Percentiles rank a stretch among this genome's conserved stretches.
Evolutionary conservation across 2,329 filamentous ascomycete species (phyloP).

Genomic region (Calonectria leucothoes): DNA sequence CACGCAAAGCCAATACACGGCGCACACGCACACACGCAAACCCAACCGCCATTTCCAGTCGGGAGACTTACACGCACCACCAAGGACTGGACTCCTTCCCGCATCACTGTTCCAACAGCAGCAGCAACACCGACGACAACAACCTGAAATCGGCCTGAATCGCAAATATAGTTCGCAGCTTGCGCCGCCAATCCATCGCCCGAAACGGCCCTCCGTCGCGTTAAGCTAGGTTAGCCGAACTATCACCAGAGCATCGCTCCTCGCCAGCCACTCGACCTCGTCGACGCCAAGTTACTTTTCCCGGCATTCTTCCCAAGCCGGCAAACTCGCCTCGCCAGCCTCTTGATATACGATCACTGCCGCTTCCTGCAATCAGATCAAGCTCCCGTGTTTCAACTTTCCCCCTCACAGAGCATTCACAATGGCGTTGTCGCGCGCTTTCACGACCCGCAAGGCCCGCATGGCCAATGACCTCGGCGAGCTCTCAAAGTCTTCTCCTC

Average conservation of each 20-base stretch:
- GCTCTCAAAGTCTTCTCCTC: constrained; percentile 49
- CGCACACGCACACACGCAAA: constrained; percentile 24
- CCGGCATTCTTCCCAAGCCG: constrained; percentile 9
- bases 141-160: constrained; percentile 23
- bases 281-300: constrained; percentile 6
- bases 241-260: constrained; percentile 9
- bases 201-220: constrained; percentile 21
- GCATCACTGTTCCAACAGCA: constrained; percentile 31
- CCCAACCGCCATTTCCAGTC: constrained; percentile 29
- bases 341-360: constrained; percentile 9
- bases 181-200: constrained; percentile 22
- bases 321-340: neutral
- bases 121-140: neutral
- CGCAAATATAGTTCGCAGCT: constrained; percentile 28
- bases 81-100: constrained; percentile 44
- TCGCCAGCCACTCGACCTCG: constrained; percentile 2
- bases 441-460: constrained; percentile 76
- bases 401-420: constrained; percentile 31
- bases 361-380: neutral
- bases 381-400: constrained; percentile 7
- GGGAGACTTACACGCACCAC: constrained; percentile 29
- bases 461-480: constrained; percentile 58
- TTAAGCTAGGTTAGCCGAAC: constrained; percentile 34
- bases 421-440: constrained; percentile 74
- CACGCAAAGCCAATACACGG: constrained; percentile 16